phyloP scores from a whole-genome alignment of 352 stramenopile genomes.

The Thalassiosira mediterranea region DNA sequence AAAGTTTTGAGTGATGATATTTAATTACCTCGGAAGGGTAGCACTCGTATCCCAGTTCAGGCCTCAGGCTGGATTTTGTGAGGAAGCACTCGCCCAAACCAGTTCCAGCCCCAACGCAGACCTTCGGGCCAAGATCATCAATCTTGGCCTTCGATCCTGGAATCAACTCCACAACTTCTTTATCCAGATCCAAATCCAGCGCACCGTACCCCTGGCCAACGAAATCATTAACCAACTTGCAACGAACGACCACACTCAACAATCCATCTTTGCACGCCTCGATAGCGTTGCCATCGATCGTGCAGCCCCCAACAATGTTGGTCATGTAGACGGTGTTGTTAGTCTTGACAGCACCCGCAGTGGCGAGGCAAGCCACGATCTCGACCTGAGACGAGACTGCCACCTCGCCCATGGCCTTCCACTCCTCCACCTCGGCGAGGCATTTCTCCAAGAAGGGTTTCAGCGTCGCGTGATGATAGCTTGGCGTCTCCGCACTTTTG shows the following conservation, averaged over 20 bases:
- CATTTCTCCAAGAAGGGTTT: conserved; percentile 92
- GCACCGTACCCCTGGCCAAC: conserved; percentile 94
- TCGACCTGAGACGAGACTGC: conserved; percentile 38
- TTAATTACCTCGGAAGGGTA: conserved; percentile 61
- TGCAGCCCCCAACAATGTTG: conserved; percentile 76
- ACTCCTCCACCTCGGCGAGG: conserved; percentile 79
- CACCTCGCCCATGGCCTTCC: conserved; percentile 60
- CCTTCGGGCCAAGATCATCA: conserved; percentile 88
- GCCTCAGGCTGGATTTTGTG: conserved; percentile 82
- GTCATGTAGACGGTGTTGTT: conserved; percentile 92
- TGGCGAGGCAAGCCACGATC: conserved; percentile 83
- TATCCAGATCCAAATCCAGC: conserved; percentile 91
- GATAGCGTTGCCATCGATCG: conserved; percentile 73
- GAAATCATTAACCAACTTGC: conserved; percentile 79
- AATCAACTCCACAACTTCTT: conserved; percentile 88
- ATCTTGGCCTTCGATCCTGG: conserved; percentile 54
- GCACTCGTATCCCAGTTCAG: conserved; percentile 45
- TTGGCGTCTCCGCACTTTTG: conserved; percentile 38
- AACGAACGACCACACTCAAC: conserved; percentile 45
- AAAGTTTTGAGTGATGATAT: no score
- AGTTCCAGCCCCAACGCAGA: conserved; percentile 94
- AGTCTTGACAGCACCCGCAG: conserved; percentile 83
- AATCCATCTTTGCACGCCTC: conserved; percentile 50
- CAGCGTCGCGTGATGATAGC: conserved; percentile 84
- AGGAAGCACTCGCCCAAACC: conserved; percentile 96